Evolutionary conservation across 345 rosid species (phyloP).

Genomic region (Barbarea vulgaris): DNA sequence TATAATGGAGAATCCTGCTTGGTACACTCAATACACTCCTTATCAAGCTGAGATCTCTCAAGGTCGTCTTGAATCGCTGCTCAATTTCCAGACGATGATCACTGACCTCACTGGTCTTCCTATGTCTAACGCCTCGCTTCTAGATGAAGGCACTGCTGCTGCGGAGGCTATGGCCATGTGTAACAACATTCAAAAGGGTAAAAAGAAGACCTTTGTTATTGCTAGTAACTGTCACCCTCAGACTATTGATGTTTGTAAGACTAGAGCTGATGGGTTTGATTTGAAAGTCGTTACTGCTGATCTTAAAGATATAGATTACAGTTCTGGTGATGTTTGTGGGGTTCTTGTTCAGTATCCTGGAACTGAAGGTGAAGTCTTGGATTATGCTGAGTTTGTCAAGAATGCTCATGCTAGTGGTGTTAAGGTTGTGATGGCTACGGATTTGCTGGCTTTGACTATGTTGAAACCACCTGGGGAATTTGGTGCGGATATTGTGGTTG

Average conservation of each 20-base stretch:
- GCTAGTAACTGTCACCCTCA: slow-evolving; percentile 91
- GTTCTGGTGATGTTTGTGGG: slow-evolving; percentile 88
- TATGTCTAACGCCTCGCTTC: slow-evolving; percentile 92
- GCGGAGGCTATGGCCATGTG: slow-evolving; percentile 99
- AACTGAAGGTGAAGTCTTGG: slow-evolving; percentile 91
- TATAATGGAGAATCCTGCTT: slow-evolving; percentile 95
- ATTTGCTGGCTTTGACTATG: slow-evolving; percentile 88
- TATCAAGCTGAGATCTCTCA: slow-evolving; percentile 98
- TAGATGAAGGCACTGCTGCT: slow-evolving; percentile 96
- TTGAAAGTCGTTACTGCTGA: slow-evolving; percentile 68
- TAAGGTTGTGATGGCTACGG: slow-evolving; percentile 96
- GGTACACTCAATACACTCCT: slow-evolving; percentile 98
- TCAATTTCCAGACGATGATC: slow-evolving; percentile 86
- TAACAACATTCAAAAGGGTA: slow-evolving; percentile 82
- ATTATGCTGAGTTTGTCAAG: slow-evolving; percentile 82
- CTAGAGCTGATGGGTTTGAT: slow-evolving; percentile 90
- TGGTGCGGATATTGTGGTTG: slow-evolving; percentile 94
- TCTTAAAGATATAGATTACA: slow-evolving; percentile 81
- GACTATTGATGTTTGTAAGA: slow-evolving; percentile 90
- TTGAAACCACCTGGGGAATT: slow-evolving; percentile 97
- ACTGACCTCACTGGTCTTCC: slow-evolving; percentile 93
- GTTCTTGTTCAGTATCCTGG: slow-evolving; percentile 98
- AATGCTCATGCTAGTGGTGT: slow-evolving; percentile 89
- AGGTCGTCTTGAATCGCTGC: slow-evolving; percentile 87
- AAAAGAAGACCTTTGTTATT: slow-evolving; percentile 90